Evolutionary conservation across 169 alveolate species (phyloP), one percentile per base, ranked within the genome.

Genomic region (Sarcocystis neurona): DNA sequence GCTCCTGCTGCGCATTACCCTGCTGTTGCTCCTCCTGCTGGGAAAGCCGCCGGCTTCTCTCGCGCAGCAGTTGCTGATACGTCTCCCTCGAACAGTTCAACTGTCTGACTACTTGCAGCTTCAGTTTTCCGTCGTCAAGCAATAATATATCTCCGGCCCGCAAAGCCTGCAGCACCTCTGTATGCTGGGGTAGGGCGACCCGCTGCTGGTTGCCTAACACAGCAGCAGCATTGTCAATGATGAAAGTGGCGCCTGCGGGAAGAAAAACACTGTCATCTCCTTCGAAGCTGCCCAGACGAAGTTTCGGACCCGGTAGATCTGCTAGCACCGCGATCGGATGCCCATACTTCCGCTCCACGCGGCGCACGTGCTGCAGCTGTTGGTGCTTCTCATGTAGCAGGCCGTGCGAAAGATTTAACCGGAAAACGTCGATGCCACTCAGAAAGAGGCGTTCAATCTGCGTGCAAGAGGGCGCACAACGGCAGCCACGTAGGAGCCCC

Each of bases 391-490:
- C 95, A 79, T 94, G 95, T 78, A 96, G 99, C 53, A 96, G 96
- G 30, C 99, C 99, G 92, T 98, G 99, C 18, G 99, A 98, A 92
- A 98, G 97, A 91, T 98, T 98, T 80, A 98, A 96, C 85, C 99
- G 97, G 86, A 98, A 98, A 20, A 98, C 96, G 91, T 97, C 97
- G 97, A 98, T 96, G 34, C 99, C 99, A n/a, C 90, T 91, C 41
- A 94, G 93, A 72, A 93, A 94, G 39, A 96, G 75, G 23, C 39
- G 41, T 32, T 80, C 92, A 43, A 80, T 80, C 80, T 50, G 23
- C 34, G 74, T 1, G 6, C 41, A 5, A 44, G 66, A 0, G 18
- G 10, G 8, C 6, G 53, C 30, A 92, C 56, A 34, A 2, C 15
- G 32, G 32, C 75, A n/a, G n/a, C n/a, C n/a, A n/a, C n/a, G n/a